These are phyloP conservation scores for Silene vulgaris DNA, from an alignment of 179 eudicot species.

Conservation along the genomic window DNA sequence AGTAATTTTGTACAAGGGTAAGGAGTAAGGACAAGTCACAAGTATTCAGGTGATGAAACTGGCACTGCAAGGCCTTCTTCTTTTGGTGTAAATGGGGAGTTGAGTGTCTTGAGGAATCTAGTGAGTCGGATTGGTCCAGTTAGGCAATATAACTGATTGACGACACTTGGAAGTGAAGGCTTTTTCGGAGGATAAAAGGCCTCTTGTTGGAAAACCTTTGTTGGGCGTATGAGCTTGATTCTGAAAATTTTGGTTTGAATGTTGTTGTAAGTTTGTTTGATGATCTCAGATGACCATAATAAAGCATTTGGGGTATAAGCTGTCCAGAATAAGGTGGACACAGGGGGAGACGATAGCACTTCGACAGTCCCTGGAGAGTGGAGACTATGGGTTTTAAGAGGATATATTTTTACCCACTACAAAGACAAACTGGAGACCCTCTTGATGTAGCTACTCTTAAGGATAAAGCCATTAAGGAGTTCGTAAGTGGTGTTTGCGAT, in stretches of 20 bases:
- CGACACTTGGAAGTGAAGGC: not conserved
- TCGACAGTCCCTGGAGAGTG: not conserved
- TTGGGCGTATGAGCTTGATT: not conserved
- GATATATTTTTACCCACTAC: not conserved
- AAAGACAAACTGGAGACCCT: constrained; percentile 8
- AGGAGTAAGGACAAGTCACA: not conserved
- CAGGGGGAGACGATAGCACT: not conserved
- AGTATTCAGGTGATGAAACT: not conserved
- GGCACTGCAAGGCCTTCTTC: constrained; percentile 2
- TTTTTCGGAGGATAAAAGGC: not conserved
- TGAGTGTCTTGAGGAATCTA: not conserved
- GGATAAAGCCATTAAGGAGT: not conserved
- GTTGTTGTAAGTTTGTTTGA: constrained; percentile 10
- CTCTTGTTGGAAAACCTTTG: not conserved
- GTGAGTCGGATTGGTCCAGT: not conserved
- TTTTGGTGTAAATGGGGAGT: not conserved
- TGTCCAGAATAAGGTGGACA: not conserved
- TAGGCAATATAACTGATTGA: not conserved
- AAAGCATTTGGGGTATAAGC: not conserved
- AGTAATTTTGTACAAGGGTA: no score
- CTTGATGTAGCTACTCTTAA: not conserved
- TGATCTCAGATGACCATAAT: constrained; percentile 1
- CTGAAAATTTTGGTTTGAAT: constrained; percentile 1
- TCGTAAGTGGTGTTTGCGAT: not conserved
- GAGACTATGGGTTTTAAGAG: constrained; percentile 6